phyloP scores from a whole-genome alignment of 169 alveolate species.

The Cryptosporidium baileyi region DNA sequence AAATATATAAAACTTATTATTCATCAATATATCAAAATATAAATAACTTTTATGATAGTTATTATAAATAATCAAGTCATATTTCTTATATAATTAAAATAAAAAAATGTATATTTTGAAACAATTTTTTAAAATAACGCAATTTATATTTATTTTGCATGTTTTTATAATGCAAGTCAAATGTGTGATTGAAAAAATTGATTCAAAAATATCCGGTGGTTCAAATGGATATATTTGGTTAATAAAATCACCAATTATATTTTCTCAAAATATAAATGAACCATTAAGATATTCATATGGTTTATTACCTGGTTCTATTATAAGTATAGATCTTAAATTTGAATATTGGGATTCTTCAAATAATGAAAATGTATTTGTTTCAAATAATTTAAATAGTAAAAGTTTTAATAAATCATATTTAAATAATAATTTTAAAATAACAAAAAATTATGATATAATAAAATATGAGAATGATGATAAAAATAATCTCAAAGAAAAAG shows the following conservation, averaged over 20 bases:
- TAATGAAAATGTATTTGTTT: background rate
- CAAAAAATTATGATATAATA: background rate
- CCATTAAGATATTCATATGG: conserved; percentile 65
- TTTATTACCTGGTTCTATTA: conserved; percentile 11
- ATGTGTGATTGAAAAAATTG: conserved; percentile 55
- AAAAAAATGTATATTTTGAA: no score
- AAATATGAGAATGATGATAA: background rate
- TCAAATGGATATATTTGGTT: conserved; percentile 64
- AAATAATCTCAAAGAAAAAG: no score
- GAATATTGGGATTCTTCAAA: conserved; percentile 20
- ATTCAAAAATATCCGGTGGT: conserved; percentile 29
- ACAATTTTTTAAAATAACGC: no score
- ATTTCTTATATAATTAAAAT: no score
- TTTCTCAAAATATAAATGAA: conserved; percentile 52
- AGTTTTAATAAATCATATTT: no score
- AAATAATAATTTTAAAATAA: no score
- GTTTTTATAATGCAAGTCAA: no score
- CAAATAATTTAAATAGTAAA: background rate
- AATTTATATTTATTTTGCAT: no score
- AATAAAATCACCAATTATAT: conserved; percentile 44
- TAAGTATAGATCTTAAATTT: conserved; percentile 29
- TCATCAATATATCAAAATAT: no score
- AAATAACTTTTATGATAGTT: no score
- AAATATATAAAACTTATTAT: no score
- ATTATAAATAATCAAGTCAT: no score